phyloP scores from a whole-genome alignment of 1,284 basidiomycete genomes.

The Tilletia indica region DNA sequence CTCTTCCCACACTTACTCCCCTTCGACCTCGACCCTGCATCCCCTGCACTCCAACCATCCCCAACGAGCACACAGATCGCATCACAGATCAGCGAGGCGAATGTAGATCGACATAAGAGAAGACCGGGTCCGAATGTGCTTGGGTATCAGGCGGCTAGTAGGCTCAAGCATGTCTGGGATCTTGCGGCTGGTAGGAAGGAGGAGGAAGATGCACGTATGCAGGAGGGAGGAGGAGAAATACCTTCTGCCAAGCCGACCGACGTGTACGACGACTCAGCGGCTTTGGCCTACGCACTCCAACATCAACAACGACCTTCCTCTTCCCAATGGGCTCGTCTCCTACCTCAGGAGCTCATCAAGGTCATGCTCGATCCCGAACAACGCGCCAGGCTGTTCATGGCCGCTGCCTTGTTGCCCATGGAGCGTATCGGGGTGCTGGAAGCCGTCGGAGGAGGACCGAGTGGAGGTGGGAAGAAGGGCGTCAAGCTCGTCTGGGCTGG shows the following conservation, averaged over 20 bases:
- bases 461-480: conserved; percentile 31
- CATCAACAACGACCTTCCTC: too few species aligned
- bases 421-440: conserved; percentile 32
- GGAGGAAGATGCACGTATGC: too few species aligned
- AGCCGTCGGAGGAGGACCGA: not conserved
- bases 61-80: not conserved
- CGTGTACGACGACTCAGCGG: too few species aligned
- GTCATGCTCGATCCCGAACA: conserved; percentile 27
- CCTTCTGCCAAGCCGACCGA: too few species aligned
- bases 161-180: too few species aligned
- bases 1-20: not conserved
- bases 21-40: not conserved
- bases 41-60: not conserved
- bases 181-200: too few species aligned
- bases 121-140: too few species aligned
- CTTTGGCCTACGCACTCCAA: too few species aligned
- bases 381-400: conserved; percentile 37
- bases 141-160: too few species aligned
- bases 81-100: conserved; percentile 4
- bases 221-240: too few species aligned
- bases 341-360: conserved; percentile 25
- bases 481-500: conserved; percentile 42
- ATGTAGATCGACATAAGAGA: too few species aligned
- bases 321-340: conserved; percentile 20
- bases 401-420: conserved; percentile 35